These are phyloP conservation scores for Podospora tetraspora DNA, from an alignment of 495 filamentous ascomycete genomes.

Conservation along the genomic window DNA sequence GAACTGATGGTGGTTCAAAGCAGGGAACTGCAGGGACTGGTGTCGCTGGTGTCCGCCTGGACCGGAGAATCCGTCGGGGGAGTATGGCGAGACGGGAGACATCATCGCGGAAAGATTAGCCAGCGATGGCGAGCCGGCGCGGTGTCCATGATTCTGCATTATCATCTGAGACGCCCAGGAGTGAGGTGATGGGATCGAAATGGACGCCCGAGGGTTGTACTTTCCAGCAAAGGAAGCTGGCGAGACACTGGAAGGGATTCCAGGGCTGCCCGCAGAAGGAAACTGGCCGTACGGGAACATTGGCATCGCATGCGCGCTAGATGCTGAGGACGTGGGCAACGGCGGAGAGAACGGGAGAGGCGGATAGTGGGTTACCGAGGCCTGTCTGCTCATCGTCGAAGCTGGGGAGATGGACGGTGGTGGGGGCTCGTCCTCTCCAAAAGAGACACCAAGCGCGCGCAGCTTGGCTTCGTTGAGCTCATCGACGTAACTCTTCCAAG, in stretches of 20 bases:
- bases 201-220: conserved; percentile 50
- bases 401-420: conserved; percentile 49
- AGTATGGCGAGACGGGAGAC: conserved; percentile 49
- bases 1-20: conserved; percentile 48
- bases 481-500: conserved; percentile 80
- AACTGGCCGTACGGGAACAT: conserved; percentile 57
- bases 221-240: conserved; percentile 54
- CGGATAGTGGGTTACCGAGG: conserved; percentile 57
- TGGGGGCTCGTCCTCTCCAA: conserved; percentile 64
- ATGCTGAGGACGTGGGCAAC: conserved; percentile 57
- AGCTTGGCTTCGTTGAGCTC: conserved; percentile 83
- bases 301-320: conserved; percentile 55
- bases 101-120: conserved; percentile 44
- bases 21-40: conserved; percentile 53
- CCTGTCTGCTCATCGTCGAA: conserved; percentile 50
- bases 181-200: conserved; percentile 46
- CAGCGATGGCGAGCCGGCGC: conserved; percentile 54
- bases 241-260: conserved; percentile 46
- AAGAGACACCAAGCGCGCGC: conserved; percentile 77
- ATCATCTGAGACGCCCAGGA: conserved; percentile 53
- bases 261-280: conserved; percentile 54
- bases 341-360: conserved; percentile 69
- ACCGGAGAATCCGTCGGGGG: conserved; percentile 41
- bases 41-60: conserved; percentile 52
- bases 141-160: conserved; percentile 43